Evolutionary conservation across 257 asterid genomes (phyloP).

Genomic region (Capsicum baccatum): DNA sequence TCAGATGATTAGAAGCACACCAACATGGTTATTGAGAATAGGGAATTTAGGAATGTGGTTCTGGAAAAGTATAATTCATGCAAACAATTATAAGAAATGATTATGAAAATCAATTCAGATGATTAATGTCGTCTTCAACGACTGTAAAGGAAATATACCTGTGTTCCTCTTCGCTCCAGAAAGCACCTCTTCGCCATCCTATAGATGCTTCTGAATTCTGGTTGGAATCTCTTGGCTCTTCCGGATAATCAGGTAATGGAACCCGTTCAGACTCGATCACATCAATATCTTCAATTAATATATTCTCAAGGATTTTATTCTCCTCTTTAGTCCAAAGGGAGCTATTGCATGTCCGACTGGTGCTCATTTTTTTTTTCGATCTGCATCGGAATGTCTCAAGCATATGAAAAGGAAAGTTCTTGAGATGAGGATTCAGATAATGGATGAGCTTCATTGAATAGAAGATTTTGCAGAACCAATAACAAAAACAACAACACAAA

Average conservation of each 20-base stretch:
- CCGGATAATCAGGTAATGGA: neutral
- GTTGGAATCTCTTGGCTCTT: neutral
- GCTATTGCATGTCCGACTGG: slow-evolving; percentile 32
- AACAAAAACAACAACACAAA: neutral
- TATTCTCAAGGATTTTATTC: slow-evolving; percentile 52
- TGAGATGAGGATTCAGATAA: slow-evolving; percentile 26
- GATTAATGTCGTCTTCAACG: too few species aligned
- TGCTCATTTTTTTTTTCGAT: slow-evolving; percentile 37
- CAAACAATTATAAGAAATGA: too few species aligned
- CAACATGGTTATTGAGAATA: too few species aligned
- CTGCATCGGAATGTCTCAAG: slow-evolving; percentile 23
- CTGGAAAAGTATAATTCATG: too few species aligned
- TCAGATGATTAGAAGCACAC: too few species aligned
- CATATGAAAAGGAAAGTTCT: slow-evolving; percentile 36
- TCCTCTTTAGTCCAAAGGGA: slow-evolving; percentile 48
- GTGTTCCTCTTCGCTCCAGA: slow-evolving; percentile 59
- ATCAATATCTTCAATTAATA: slow-evolving; percentile 39
- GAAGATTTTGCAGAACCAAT: neutral
- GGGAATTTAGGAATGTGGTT: too few species aligned
- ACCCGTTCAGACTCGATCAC: slow-evolving; percentile 45
- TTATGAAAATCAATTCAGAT: too few species aligned
- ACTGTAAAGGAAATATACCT: slow-evolving; percentile 32
- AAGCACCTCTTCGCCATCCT: slow-evolving; percentile 34
- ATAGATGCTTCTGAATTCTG: neutral
- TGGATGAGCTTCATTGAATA: slow-evolving; percentile 19